Conservation (phyloP, 768 basidiomycete species). For the Lyophyllum decastes region DNA sequence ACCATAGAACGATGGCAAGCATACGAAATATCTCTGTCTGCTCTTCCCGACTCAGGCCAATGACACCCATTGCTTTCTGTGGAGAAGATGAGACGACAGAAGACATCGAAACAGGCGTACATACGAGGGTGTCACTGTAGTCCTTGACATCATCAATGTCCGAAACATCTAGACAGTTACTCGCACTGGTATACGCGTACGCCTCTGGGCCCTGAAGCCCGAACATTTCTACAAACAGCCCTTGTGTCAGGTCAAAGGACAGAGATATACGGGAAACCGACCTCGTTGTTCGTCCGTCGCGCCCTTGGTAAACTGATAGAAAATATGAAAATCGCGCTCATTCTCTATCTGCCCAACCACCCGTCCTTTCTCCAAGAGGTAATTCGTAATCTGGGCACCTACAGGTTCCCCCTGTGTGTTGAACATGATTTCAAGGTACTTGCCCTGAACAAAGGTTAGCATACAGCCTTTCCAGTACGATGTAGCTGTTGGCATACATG, state of each 20-base stretch:
- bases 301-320: conserved; percentile 98
- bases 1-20: conserved; percentile 90
- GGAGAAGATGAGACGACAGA: conserved; percentile 5
- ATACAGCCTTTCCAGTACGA: conserved; percentile 1
- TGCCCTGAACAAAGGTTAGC: conserved; percentile 62
- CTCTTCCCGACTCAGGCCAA: conserved; percentile 84
- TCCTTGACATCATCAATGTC: conserved; percentile 91
- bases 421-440: conserved; percentile 99
- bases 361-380: conserved; percentile 94
- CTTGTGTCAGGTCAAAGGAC: conserved; percentile 13
- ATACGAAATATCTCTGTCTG: conserved; percentile 93
- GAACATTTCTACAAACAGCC: conserved; percentile 70
- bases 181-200: conserved; percentile 90
- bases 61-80: conserved; percentile 91
- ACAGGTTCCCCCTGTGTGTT: conserved; percentile 90
- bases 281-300: conserved; percentile 89
- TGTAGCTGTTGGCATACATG: conserved; percentile 64
- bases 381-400: conserved; percentile 98
- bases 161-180: conserved; percentile 88
- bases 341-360: conserved; percentile 96
- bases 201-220: conserved; percentile 96
- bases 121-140: conserved; percentile 84
- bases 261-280: conserved; percentile 31
- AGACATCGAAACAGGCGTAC: conserved; percentile 21
- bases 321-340: conserved; percentile 98